These are phyloP conservation scores for Mollisia scopiformis DNA, from an alignment of 2,329 filamentous ascomycete genomes.

Conservation along the genomic window DNA sequence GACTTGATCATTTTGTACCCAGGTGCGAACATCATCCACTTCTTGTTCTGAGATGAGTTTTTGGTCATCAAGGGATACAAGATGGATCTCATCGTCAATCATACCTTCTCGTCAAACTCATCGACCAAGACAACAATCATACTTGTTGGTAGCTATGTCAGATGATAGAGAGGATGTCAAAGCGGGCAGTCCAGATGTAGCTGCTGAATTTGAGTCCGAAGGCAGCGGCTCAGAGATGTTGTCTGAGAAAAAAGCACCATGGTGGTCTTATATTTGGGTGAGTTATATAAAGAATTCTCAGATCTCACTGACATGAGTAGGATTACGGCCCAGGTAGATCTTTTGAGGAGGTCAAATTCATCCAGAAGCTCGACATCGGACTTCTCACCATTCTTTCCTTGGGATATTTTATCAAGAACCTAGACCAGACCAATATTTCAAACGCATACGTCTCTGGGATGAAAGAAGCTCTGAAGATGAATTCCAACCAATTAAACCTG, in stretches of 20 bases:
- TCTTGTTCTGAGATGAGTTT: neutral
- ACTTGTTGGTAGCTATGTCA: neutral
- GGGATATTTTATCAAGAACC: slow-evolving; percentile 36
- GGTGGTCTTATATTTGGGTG: slow-evolving; percentile 35
- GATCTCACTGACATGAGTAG: slow-evolving; percentile 7
- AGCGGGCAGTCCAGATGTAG: neutral
- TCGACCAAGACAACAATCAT: neutral
- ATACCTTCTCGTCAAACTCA: neutral
- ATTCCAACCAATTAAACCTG: slow-evolving; percentile 43
- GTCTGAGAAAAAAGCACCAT: slow-evolving; percentile 22
- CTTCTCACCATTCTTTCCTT: slow-evolving; percentile 33
- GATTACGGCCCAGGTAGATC: slow-evolving; percentile 30
- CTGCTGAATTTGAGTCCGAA: slow-evolving; percentile 12
- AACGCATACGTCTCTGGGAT: slow-evolving; percentile 49
- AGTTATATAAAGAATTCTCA: neutral
- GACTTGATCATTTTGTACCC: neutral
- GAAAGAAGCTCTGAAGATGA: slow-evolving; percentile 50
- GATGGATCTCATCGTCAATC: neutral
- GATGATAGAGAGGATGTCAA: neutral
- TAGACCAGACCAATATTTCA: slow-evolving; percentile 33
- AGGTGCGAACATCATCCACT: neutral
- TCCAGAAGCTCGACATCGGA: slow-evolving; percentile 32
- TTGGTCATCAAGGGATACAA: neutral
- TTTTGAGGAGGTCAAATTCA: slow-evolving; percentile 27
- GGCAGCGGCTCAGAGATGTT: slow-evolving; percentile 2